Evolutionary conservation across 2,329 filamentous ascomycete genomes (phyloP).

Genomic region (Magnaporthiopsis rhizophila): DNA sequence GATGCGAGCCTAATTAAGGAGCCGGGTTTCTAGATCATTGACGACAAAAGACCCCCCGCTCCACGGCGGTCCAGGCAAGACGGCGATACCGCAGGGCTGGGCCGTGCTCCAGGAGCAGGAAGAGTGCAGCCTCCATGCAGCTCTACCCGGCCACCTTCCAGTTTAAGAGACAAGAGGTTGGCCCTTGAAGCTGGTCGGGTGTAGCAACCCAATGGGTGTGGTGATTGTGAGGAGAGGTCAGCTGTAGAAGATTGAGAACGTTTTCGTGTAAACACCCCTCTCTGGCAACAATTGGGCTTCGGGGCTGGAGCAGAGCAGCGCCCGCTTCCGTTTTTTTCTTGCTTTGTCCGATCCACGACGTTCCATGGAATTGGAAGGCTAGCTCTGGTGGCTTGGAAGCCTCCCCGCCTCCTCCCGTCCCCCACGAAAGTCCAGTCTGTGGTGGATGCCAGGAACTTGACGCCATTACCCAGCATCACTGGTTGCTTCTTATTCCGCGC

Average conservation of each 20-base stretch:
- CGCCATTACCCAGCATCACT: neutral
- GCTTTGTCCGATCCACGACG: neutral
- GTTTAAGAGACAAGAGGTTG: neutral
- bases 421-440: too few relatives aligned
- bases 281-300: too few relatives aligned
- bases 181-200: neutral
- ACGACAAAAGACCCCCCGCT: neutral
- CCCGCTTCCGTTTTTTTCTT: neutral
- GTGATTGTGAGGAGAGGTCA: neutral
- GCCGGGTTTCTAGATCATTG: neutral
- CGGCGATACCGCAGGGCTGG: neutral
- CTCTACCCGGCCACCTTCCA: neutral
- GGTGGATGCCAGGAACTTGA: neutral
- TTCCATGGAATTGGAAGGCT: neutral
- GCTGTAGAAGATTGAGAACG: neutral
- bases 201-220: neutral
- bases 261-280: too few relatives aligned
- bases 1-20: neutral
- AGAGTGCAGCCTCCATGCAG: neutral
- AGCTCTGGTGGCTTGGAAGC: neutral
- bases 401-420: neutral
- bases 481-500: neutral
- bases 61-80: too few relatives aligned
- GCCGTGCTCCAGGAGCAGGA: neutral
- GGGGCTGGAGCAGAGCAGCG: too few relatives aligned